These are phyloP conservation scores for Cladosporium austrohemisphaericum DNA, from an alignment of 2,329 filamentous ascomycete species.

Conservation along the genomic window DNA sequence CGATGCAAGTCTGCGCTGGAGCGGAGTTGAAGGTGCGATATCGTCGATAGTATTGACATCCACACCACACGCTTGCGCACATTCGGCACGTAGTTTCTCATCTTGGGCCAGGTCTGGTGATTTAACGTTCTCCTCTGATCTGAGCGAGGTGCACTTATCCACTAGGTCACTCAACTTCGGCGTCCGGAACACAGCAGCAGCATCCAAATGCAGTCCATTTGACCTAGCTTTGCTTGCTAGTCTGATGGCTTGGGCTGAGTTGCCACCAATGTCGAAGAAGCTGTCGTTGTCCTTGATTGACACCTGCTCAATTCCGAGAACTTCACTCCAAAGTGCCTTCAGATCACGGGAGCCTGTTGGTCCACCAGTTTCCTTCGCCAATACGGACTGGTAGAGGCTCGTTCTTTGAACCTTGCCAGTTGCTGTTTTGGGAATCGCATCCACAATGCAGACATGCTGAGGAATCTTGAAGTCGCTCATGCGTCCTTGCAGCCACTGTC, in stretches of 20 bases:
- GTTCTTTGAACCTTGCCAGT: slow-evolving; percentile 15
- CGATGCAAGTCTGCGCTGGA: neutral
- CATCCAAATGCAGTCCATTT: neutral
- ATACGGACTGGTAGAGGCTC: neutral
- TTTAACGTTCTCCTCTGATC: neutral
- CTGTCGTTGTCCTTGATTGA: neutral
- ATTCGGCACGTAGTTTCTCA: neutral
- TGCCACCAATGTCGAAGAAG: neutral
- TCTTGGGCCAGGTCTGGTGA: neutral
- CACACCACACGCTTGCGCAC: neutral
- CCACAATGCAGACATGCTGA: slow-evolving; percentile 41
- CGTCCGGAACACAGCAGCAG: neutral
- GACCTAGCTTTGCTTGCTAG: neutral
- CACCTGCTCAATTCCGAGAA: neutral
- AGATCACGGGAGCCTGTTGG: neutral
- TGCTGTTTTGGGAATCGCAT: slow-evolving; percentile 17
- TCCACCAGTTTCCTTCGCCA: neutral
- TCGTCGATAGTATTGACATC: neutral
- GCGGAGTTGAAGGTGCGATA: neutral
- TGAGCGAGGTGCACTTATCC: neutral
- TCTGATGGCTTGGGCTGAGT: neutral
- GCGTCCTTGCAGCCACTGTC: slow-evolving; percentile 31
- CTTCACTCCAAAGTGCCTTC: neutral
- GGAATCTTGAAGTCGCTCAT: slow-evolving; percentile 43
- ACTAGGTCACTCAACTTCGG: neutral